Conservation (phyloP, 1,284 basidiomycete genomes). For the Ceratobasidium sp. region DNA sequence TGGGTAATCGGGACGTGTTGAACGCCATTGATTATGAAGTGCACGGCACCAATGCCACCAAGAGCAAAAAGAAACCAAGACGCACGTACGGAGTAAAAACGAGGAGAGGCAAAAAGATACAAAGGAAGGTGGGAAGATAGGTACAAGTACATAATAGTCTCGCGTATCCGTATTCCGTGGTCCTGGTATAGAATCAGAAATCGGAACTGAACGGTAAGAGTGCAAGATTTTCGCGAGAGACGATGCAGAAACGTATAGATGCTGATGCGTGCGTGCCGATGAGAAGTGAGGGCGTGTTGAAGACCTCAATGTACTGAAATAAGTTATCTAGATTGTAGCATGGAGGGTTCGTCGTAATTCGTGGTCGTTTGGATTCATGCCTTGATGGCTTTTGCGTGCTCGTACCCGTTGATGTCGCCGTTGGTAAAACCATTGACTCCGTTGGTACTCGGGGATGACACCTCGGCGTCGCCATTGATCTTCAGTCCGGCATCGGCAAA, state of each 20-base stretch:
- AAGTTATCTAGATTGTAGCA: slow-evolving; percentile 4
- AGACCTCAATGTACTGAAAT: slow-evolving; percentile 26
- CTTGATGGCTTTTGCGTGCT: slow-evolving; percentile 8
- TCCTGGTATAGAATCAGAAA: not conserved
- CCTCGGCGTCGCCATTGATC: slow-evolving; percentile 4
- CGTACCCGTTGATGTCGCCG: slow-evolving; percentile 21
- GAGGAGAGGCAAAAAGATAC: slow-evolving; percentile 11
- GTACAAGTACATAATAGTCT: slow-evolving; percentile 2
- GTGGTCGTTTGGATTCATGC: not conserved
- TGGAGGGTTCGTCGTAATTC: not conserved
- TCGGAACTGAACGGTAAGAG: slow-evolving; percentile 2
- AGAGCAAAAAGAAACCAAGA: slow-evolving; percentile 2
- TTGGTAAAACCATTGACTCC: slow-evolving; percentile 1
- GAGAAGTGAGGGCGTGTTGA: slow-evolving; percentile 35
- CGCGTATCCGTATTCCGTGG: not conserved
- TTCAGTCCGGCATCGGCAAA: slow-evolving; percentile 52
- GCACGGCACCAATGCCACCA: not conserved
- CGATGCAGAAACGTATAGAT: too few relatives aligned
- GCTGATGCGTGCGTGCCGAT: slow-evolving; percentile 4
- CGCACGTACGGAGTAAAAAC: not conserved
- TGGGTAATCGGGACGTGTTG: slow-evolving; percentile 36
- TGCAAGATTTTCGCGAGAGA: too few relatives aligned
- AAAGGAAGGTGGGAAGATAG: not conserved
- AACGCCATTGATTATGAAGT: slow-evolving; percentile 31
- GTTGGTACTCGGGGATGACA: not conserved